Conservation (phyloP, 345 rosid genomes). For the Boechera retrofracta region DNA sequence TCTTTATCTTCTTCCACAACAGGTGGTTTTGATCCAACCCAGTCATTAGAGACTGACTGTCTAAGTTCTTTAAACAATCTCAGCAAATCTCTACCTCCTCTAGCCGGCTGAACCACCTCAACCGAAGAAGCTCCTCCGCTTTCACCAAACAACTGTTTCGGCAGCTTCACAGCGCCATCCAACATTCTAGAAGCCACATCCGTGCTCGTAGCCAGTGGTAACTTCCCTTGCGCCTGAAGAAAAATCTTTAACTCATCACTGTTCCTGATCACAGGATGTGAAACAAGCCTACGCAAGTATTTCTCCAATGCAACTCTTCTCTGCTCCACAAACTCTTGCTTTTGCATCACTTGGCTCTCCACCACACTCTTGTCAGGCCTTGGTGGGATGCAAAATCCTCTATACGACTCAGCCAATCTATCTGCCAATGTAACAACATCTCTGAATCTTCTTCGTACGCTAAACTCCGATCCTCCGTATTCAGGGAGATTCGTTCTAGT, state of each 20-base stretch:
- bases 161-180: slow-evolving; percentile 87
- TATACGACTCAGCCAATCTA: slow-evolving; percentile 77
- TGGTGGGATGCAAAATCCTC: slow-evolving; percentile 88
- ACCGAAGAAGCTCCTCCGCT: slow-evolving; percentile 46
- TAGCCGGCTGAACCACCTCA: slow-evolving; percentile 90
- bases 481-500: slow-evolving; percentile 82
- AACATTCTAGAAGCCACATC: slow-evolving; percentile 96
- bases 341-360: slow-evolving; percentile 97
- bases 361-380: slow-evolving; percentile 95
- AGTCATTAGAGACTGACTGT: slow-evolving; percentile 85
- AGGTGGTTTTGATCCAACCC: slow-evolving; percentile 83
- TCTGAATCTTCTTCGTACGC: slow-evolving; percentile 80
- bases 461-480: slow-evolving; percentile 66
- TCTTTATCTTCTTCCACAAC: slow-evolving; percentile 94
- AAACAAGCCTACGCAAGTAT: slow-evolving; percentile 69
- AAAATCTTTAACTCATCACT: slow-evolving; percentile 89
- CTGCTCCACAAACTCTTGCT: slow-evolving; percentile 96
- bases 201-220: slow-evolving; percentile 65
- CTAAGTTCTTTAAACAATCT: slow-evolving; percentile 90
- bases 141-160: slow-evolving; percentile 87
- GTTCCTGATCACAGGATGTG: slow-evolving; percentile 73
- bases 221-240: slow-evolving; percentile 80
- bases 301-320: slow-evolving; percentile 88
- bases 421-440: slow-evolving; percentile 86
- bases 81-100: slow-evolving; percentile 86